These are phyloP conservation scores for Poa annua DNA, from an alignment of 176 grass and related monocot genomes.

Conservation along the genomic window DNA sequence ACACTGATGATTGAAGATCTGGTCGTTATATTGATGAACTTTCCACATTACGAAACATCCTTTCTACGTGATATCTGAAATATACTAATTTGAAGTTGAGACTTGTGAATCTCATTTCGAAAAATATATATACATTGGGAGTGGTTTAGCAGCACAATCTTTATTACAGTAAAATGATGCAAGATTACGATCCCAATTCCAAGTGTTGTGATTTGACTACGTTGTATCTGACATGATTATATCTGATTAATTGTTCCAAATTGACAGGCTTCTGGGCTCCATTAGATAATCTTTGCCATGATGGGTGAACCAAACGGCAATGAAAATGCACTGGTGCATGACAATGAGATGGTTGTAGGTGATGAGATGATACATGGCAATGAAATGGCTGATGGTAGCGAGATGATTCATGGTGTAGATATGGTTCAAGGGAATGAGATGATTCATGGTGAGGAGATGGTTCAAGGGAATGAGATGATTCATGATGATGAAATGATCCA, in stretches of 20 bases:
- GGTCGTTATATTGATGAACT: background rate
- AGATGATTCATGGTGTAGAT: constrained; percentile 35
- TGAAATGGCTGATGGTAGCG: constrained; percentile 35
- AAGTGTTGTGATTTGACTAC: constrained; percentile 23
- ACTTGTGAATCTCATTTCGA: background rate
- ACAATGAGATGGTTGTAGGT: constrained; percentile 23
- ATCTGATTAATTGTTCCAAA: background rate
- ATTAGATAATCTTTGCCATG: constrained; percentile 25
- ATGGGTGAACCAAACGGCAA: constrained; percentile 54
- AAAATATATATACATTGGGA: background rate
- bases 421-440: constrained; percentile 29
- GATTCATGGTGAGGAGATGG: constrained; percentile 29
- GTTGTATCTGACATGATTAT: constrained; percentile 26
- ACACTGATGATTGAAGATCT: background rate
- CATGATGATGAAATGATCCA: constrained; percentile 41
- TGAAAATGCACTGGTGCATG: constrained; percentile 45
- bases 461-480: constrained; percentile 38
- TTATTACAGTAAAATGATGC: constrained; percentile 4
- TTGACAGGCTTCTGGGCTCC: constrained; percentile 31
- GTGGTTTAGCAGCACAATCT: background rate
- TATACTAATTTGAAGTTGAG: background rate
- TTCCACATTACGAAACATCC: background rate
- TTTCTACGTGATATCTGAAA: background rate
- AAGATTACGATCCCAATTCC: constrained; percentile 6
- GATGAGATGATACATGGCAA: constrained; percentile 37